Evolutionary conservation across 1,284 basidiomycete species (phyloP).

Genomic region (Bondarzewia mesenterica): DNA sequence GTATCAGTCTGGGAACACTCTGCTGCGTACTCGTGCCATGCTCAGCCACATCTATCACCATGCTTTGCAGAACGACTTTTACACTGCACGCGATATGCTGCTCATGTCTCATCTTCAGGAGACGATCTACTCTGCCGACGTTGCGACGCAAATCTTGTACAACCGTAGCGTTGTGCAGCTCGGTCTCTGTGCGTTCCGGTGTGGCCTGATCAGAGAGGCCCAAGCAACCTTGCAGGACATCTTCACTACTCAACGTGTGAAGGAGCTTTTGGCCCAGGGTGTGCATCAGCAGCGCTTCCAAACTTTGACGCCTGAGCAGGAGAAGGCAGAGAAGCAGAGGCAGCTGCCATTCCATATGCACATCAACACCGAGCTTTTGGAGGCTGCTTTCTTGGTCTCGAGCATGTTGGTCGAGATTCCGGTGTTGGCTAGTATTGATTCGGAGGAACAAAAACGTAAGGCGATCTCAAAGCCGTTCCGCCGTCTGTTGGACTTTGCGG

Average conservation of each 20-base stretch:
- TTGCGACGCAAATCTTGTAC: slow-evolving; percentile 96
- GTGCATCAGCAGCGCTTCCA: slow-evolving; percentile 91
- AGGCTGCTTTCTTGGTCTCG: slow-evolving; percentile 95
- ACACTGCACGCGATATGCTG: slow-evolving; percentile 96
- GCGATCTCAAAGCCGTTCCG: slow-evolving; percentile 94
- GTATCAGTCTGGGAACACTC: slow-evolving; percentile 87
- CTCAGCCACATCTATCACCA: slow-evolving; percentile 97
- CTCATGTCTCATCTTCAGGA: slow-evolving; percentile 99
- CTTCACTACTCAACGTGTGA: slow-evolving; percentile 92
- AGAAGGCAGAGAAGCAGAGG: slow-evolving; percentile 91
- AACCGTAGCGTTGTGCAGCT: slow-evolving; percentile 97
- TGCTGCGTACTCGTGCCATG: slow-evolving; percentile 94
- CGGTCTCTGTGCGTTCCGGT: slow-evolving; percentile 94
- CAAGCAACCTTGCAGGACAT: slow-evolving; percentile 94
- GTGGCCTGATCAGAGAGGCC: slow-evolving; percentile 90
- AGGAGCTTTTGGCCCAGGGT: slow-evolving; percentile 96
- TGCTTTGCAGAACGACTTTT: slow-evolving; percentile 93
- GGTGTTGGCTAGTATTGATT: slow-evolving; percentile 87
- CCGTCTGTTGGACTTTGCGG: slow-evolving; percentile 92
- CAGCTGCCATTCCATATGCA: slow-evolving; percentile 99
- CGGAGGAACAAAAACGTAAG: slow-evolving; percentile 88
- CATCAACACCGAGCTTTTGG: slow-evolving; percentile 96
- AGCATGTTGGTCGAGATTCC: slow-evolving; percentile 99
- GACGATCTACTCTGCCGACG: slow-evolving; percentile 91
- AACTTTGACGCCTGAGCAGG: slow-evolving; percentile 86